Evolutionary conservation across 306 rosid genomes (phyloP).

Genomic region (Boehmeria nivea): DNA sequence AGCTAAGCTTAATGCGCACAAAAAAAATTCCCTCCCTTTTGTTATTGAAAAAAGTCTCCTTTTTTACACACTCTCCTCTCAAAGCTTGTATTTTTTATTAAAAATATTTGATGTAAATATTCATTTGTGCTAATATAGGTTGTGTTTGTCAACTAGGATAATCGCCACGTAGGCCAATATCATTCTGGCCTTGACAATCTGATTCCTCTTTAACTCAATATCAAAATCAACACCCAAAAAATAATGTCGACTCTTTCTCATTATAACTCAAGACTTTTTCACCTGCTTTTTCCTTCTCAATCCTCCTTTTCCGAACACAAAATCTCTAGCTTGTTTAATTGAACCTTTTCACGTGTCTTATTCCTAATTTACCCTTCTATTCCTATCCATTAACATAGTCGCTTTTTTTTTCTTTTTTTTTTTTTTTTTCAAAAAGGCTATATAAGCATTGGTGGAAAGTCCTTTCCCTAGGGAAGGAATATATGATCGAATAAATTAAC

Average conservation of each 20-base stretch:
- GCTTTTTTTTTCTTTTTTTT: not conserved
- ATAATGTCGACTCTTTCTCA: slow-evolving; percentile 41
- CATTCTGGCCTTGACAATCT: slow-evolving; percentile 25
- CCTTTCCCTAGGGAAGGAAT: slow-evolving; percentile 7
- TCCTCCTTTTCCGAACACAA: slow-evolving; percentile 43
- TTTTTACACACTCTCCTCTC: no score
- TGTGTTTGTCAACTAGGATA: slow-evolving; percentile 18
- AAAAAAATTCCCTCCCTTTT: no score
- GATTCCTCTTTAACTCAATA: slow-evolving; percentile 46
- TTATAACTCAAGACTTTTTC: slow-evolving; percentile 35
- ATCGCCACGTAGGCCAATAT: slow-evolving; percentile 30
- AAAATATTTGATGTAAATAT: no score
- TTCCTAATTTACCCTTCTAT: slow-evolving; percentile 28
- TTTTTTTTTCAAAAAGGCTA: not conserved
- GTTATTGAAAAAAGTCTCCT: no score
- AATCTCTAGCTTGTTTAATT: slow-evolving; percentile 23
- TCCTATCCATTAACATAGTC: slow-evolving; percentile 43
- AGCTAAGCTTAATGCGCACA: no score
- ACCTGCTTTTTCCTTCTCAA: slow-evolving; percentile 34
- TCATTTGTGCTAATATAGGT: not conserved
- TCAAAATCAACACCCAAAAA: slow-evolving; percentile 33
- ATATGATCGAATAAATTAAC: slow-evolving; percentile 11
- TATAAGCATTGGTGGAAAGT: not conserved
- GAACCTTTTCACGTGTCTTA: slow-evolving; percentile 18
- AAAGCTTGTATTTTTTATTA: no score